Evolutionary conservation across 192 early-diverging fungal genomes (phyloP), one percentile per base, ranked within the genome.

Genomic region (Paraglomus occultum): DNA sequence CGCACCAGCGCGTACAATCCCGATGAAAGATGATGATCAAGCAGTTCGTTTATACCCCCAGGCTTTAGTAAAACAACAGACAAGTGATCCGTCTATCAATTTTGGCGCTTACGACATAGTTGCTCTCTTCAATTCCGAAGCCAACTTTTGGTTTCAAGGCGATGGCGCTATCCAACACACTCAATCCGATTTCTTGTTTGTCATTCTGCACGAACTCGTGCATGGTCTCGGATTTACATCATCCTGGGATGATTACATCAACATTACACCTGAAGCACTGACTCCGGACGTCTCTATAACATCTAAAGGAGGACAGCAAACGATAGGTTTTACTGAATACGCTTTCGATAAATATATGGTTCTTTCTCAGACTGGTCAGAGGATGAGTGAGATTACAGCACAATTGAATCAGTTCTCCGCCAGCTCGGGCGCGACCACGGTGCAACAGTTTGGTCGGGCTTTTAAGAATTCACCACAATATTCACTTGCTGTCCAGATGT

Each of bases 161-260:
- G 31, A 31, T 31, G 31, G 31, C 31, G 31, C 54, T 9, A 77
- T 75, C 14, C 23, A 2, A 17, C 7, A 5, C 8, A 54, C 61
- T 70, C 75, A 82, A 68, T 67, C 54, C 1, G 80, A 82, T 59
- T 73, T 82, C 31, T 64, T 79, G 39, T 71, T 67, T 22, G 76
- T 73, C 1, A 60, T 79, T 14, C 4, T 79, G 14, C 80, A 82
- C 42, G 80, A 82, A 52, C 51, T 77, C 17, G 64, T 79, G 11
- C 80, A 82, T 65, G 80, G 80, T 3, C 71, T 82, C 31, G 80
- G 80, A 52, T 79, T 82, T 52, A 40, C 71, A 23, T 73, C 73
- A n/a, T 64, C 62, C n/a, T 78, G 73, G 74, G 64, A 67, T 23
- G 54, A 67, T 31, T 64, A 75, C 40, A 14, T 64, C 8, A 58